Base-by-base conservation (phyloP, 257 asterid genomes). In the Solanum paucissectum region DNA sequence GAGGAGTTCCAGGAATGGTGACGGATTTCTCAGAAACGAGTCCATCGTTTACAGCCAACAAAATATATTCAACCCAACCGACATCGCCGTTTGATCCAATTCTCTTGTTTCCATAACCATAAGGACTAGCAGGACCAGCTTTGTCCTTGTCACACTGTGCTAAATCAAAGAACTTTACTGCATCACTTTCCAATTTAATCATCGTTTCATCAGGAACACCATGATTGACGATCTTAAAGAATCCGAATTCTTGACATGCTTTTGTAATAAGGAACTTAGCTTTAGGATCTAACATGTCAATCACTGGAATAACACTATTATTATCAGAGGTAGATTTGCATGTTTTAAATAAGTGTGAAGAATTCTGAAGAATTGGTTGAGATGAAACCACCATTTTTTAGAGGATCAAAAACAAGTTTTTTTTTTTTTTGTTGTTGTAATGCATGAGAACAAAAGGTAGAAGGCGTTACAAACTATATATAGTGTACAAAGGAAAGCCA, bases 1-100 rank as follows among this genome's bases (percentile, higher is more conserved):
- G 75, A 7, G 79, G 64, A 75, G 66, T 85, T 86, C 33, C 87
- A 12, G 89, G 88, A 74, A 88, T 58, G 23, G 10, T 5, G 32
- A 88, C 20, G 58, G 88, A 16, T 25, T 86, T 83, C 1, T 44
- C 71, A 3, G 84, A 32, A 86, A 86, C 12, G 27, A 82, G 58
- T n/a, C 87, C 36, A 13, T 84, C 71, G 36, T 88, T 88, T 79
- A 85, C 37, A 32, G 81, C 25, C 32, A 83, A 60, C 37, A 90
- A 88, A 66, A 90, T 90, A 86, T 90, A 90, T 34, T 90, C 92
- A 72, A 88, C 46, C 92, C 90, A 90, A 72, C 92, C 92, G 25
- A 88, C 71, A 86, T 90, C 92, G 64, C 92, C 89, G 9, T 86
- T 86, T 20, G 69, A 69, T 11, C 92, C 92, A 74, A 90, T 90